These are phyloP conservation scores for Emmonsiellopsis sp. DNA, from an alignment of 2,329 filamentous ascomycete species.

Conservation along the genomic window DNA sequence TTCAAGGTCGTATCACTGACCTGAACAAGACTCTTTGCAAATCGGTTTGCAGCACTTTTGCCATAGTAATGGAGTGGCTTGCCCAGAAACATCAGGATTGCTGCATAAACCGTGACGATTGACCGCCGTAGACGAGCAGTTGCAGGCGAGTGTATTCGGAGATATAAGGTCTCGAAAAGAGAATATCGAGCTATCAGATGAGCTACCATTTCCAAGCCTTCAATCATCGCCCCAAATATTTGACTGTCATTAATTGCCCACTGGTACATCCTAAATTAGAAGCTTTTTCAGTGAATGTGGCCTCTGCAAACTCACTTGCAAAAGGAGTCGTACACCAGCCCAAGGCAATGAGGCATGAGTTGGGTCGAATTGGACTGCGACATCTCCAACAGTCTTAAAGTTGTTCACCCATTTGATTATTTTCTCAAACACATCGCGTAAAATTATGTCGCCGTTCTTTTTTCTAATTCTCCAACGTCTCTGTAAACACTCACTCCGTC, in stretches of 20 bases:
- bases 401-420: slow-evolving; percentile 13
- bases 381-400: slow-evolving; percentile 23
- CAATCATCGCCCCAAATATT: slow-evolving; percentile 4
- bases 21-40: slow-evolving; percentile 3
- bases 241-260: background rate
- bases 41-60: slow-evolving; percentile 1
- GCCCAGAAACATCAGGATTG: slow-evolving; percentile 9
- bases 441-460: background rate
- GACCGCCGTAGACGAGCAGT: slow-evolving; percentile 3
- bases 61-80: slow-evolving; percentile 8
- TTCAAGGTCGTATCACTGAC: background rate
- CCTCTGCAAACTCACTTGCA: slow-evolving; percentile 15
- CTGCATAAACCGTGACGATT: slow-evolving; percentile 7
- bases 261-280: background rate
- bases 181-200: slow-evolving; percentile 12
- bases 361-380: slow-evolving; percentile 20
- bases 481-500: slow-evolving; percentile 7
- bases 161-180: slow-evolving; percentile 9
- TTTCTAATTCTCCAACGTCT: slow-evolving; percentile 3
- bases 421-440: slow-evolving; percentile 9
- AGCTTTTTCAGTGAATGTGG: background rate
- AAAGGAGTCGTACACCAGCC: slow-evolving; percentile 22
- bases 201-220: slow-evolving; percentile 9
- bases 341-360: slow-evolving; percentile 23
- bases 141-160: slow-evolving; percentile 3